Conservation (phyloP, 2,329 filamentous ascomycete genomes). For the Chaetomium olivaceum region DNA sequence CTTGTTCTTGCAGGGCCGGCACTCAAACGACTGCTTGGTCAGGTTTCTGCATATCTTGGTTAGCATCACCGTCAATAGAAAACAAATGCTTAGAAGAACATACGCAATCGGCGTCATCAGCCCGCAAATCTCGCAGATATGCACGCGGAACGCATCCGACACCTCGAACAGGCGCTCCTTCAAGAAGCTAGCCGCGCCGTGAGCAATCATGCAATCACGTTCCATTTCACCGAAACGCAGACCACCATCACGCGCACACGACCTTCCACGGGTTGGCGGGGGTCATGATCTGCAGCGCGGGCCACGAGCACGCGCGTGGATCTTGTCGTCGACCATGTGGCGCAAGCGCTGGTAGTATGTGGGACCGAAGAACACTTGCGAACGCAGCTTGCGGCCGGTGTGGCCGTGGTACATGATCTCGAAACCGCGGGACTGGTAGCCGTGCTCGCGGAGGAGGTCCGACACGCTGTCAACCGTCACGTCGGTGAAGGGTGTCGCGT, state of each 20-base stretch:
- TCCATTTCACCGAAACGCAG: slow-evolving; percentile 99
- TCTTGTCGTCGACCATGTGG: slow-evolving; percentile 99
- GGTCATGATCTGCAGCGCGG: slow-evolving; percentile 94
- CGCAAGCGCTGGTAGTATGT: slow-evolving; percentile 98
- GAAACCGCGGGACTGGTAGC: slow-evolving; percentile 95
- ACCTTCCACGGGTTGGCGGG: slow-evolving; percentile 95
- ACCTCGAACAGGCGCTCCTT: slow-evolving; percentile 98
- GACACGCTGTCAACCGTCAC: slow-evolving; percentile 96
- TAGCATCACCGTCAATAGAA: slow-evolving; percentile 33
- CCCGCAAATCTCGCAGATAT: slow-evolving; percentile 97
- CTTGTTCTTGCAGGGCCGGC: slow-evolving; percentile 97
- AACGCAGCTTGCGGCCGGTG: slow-evolving; percentile 88
- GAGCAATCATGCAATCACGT: slow-evolving; percentile 99
- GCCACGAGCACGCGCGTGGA: slow-evolving; percentile 95
- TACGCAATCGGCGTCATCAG: slow-evolving; percentile 99
- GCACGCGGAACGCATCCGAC: slow-evolving; percentile 95
- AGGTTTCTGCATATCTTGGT: slow-evolving; percentile 66
- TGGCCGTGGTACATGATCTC: slow-evolving; percentile 99
- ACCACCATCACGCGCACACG: slow-evolving; percentile 95
- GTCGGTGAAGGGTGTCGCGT: slow-evolving; percentile 96
- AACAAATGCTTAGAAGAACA: slow-evolving; percentile 47
- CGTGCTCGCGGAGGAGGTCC: slow-evolving; percentile 78
- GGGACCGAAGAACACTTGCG: slow-evolving; percentile 94
- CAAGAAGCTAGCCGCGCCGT: slow-evolving; percentile 92
- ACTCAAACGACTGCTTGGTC: slow-evolving; percentile 94